Base-by-base conservation (phyloP, 768 basidiomycete genomes). In the Tylopilus cervinicoccineus region DNA sequence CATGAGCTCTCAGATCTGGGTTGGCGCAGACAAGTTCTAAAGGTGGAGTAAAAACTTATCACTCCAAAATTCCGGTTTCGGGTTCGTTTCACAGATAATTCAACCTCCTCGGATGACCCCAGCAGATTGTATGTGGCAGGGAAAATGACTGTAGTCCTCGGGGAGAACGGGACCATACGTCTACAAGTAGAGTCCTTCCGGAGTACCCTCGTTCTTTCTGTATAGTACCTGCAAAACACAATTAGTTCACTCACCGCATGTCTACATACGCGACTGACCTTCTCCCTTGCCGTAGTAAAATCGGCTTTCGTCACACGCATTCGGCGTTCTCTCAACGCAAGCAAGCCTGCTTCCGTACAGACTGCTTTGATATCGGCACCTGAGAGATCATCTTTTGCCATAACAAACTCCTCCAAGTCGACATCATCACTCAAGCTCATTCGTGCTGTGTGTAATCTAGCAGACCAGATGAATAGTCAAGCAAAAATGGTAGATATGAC, bases 291-390 rank as follows among this genome's bases (percentile, higher is more conserved):
- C 12, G 84, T 65, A 4, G 89, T 85, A 59, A 98, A 91, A 68
- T 98, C 95, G 7, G 76, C 79, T 71, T 96, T 93, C 28, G 81
- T 89, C 13, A 97, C 95, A 63, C 88, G 76, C 93, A 94, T 98
- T 52, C 96, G 77, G 46, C 96, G 77, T 67, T 99, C 96, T 55
- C 96, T 79, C 51, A 99, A 74, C 5, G 96, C 96, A 28, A 98
- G 76, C 43, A 99, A 69, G 56, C 96, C 96, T n/a, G 96, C 95
- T 65, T 99, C 96, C 6, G 96, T 98, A 66, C 94, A 97, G 5
- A 98, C 91, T 2, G 95, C 96, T 72, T 98, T 98, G 77, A 99
- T 98, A 62, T 99, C 96, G 2, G 96, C 96, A 38, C 96, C 96
- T 12, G 89, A 92, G 19, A 96, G 72, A 60, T 97, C 95, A 59